Percentiles rank a stretch among this genome's conserved stretches.
phyloP scores from a whole-genome alignment of 768 basidiomycete genomes.

The Leccinellum luteum region DNA sequence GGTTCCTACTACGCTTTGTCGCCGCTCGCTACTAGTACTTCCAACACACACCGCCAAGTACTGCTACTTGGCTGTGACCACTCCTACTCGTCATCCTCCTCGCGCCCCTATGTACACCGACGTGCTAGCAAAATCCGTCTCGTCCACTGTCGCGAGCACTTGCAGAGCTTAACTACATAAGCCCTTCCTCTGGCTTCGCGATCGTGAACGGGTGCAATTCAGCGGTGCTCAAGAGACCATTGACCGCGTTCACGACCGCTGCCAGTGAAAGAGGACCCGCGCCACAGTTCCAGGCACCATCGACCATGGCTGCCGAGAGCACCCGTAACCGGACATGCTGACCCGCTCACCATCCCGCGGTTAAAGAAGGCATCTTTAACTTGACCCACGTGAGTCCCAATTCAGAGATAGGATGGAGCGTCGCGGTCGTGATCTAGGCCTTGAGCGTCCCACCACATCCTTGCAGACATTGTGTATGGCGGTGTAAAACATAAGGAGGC shows the following conservation, averaged over 20 bases:
- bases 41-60: too few species aligned
- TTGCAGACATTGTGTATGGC: conserved; percentile 48
- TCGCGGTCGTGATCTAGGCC: conserved; percentile 60
- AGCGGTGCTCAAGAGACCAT: conserved; percentile 55
- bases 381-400: conserved; percentile 65
- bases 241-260: conserved; percentile 4
- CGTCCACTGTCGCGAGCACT: conserved; percentile 69
- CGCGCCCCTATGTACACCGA: conserved; percentile 24
- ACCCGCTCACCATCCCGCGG: conserved; percentile 78
- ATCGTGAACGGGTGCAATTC: conserved; percentile 85
- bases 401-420: conserved; percentile 58
- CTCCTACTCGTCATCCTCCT: too few species aligned
- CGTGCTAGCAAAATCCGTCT: conserved; percentile 40
- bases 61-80: too few species aligned
- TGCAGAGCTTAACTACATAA: conserved; percentile 67
- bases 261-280: neutral
- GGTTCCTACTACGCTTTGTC: too few species aligned
- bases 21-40: too few species aligned
- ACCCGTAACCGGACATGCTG: conserved; percentile 78
- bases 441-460: conserved; percentile 45
- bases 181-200: conserved; percentile 58
- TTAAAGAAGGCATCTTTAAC: conserved; percentile 55
- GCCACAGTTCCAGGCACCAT: neutral
- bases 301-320: conserved; percentile 39
- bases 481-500: conserved; percentile 42